Percentiles rank a stretch among this genome's conserved stretches.
Conservation (phyloP, 352 stramenopile genomes). For the Phytophthora agathidicida region DNA sequence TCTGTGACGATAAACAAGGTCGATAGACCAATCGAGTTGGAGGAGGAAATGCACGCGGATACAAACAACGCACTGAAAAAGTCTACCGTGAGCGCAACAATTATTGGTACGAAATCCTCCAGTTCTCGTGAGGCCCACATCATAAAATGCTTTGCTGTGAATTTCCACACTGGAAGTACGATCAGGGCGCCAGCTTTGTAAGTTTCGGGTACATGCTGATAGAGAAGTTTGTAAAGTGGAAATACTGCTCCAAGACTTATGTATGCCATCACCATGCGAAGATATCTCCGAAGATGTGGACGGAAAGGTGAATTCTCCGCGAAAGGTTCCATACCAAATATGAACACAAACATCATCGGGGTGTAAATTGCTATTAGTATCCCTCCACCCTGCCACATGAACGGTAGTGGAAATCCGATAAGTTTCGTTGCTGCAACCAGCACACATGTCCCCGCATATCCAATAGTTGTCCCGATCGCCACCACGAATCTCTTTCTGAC, state of each 20-base stretch:
- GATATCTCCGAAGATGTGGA: not conserved
- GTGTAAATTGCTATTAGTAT: not conserved
- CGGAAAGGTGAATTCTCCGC: not conserved
- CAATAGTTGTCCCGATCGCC: constrained; percentile 1
- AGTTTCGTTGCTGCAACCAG: not conserved
- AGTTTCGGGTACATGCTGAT: not conserved
- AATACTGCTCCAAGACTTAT: constrained; percentile 11
- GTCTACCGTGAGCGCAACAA: not conserved
- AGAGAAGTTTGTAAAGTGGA: constrained; percentile 9
- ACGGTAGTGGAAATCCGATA: constrained; percentile 21
- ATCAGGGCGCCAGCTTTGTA: not conserved
- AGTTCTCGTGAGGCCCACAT: not conserved
- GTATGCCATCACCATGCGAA: constrained; percentile 12
- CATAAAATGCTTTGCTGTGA: constrained; percentile 5
- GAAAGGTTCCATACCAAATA: constrained; percentile 4
- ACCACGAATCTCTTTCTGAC: not conserved
- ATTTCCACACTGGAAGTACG: constrained; percentile 11
- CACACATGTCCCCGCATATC: not conserved
- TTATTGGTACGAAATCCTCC: constrained; percentile 3
- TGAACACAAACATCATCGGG: constrained; percentile 10
- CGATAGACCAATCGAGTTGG: constrained; percentile 9
- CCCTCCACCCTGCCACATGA: constrained; percentile 6
- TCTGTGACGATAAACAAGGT: constrained; percentile 5
- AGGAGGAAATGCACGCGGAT: constrained; percentile 25
- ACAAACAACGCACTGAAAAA: constrained; percentile 10